Percentiles rank a stretch among this genome's conserved stretches.
These are phyloP conservation scores for Saitozyma sp. DNA, from an alignment of 768 basidiomycete species.

Conservation along the genomic window DNA sequence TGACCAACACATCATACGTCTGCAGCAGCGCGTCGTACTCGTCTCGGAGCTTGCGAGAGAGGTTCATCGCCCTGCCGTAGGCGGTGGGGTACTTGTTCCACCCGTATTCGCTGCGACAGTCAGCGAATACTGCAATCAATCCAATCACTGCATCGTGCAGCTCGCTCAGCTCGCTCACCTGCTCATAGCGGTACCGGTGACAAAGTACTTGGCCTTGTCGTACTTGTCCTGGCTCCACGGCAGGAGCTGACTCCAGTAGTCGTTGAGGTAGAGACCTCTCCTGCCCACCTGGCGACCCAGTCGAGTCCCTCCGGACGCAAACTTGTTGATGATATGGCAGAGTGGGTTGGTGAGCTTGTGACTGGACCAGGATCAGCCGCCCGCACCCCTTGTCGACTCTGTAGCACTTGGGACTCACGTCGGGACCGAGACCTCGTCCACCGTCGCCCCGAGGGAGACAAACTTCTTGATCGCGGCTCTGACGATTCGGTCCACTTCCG, in stretches of 20 bases:
- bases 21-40: conserved; percentile 51
- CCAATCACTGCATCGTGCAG: too few relatives aligned
- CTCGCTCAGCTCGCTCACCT: conserved; percentile 23
- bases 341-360: conserved; percentile 12
- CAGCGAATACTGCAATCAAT: not conserved
- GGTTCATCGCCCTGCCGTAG: conserved; percentile 54
- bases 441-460: conserved; percentile 53
- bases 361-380: not conserved
- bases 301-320: conserved; percentile 24
- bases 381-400: conserved; percentile 5
- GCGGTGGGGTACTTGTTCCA: conserved; percentile 47
- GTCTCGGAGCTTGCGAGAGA: conserved; percentile 52
- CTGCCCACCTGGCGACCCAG: conserved; percentile 43
- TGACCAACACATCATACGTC: conserved; percentile 51
- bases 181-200: conserved; percentile 24
- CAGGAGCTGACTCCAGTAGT: conserved; percentile 46
- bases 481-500: conserved; percentile 52
- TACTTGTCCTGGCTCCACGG: conserved; percentile 55
- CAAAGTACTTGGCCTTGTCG: conserved; percentile 49
- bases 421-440: conserved; percentile 56
- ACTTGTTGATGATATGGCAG: conserved; percentile 29
- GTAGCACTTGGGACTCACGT: conserved; percentile 42
- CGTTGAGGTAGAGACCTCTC: conserved; percentile 52
- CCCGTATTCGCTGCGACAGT: conserved; percentile 44
- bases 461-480: conserved; percentile 52